These are phyloP conservation scores for Zalaria obscura DNA, from an alignment of 2,329 filamentous ascomycete genomes.

Conservation along the genomic window DNA sequence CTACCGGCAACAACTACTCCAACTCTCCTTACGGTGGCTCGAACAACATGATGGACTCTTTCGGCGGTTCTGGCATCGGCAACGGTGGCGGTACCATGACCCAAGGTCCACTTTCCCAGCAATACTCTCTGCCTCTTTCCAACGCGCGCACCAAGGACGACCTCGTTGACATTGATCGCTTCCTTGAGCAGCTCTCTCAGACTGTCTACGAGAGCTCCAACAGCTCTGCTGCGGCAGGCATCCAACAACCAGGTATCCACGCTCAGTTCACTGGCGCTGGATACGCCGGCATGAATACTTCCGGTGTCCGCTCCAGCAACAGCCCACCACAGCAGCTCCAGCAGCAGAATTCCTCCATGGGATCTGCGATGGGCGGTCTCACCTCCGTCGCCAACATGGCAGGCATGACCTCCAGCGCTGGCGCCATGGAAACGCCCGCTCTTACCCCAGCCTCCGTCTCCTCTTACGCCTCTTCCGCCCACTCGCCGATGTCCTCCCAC, in stretches of 20 bases:
- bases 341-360: conserved; percentile 20
- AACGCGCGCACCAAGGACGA: conserved; percentile 89
- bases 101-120: conserved; percentile 47
- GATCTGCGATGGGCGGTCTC: conserved; percentile 20
- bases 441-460: conserved; percentile 62
- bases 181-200: conserved; percentile 89
- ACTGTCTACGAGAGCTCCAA: conserved; percentile 83
- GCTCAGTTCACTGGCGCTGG: conserved; percentile 26
- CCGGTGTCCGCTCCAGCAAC: conserved; percentile 42
- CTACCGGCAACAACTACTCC: conserved; percentile 23
- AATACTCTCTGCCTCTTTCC: conserved; percentile 74
- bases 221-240: conserved; percentile 62
- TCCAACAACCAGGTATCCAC: conserved; percentile 60
- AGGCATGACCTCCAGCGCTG: conserved; percentile 25
- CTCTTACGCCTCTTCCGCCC: conserved; percentile 58
- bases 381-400: conserved; percentile 22
- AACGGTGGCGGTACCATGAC: conserved; percentile 31
- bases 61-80: conserved; percentile 8
- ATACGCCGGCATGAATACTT: conserved; percentile 24
- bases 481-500: conserved; percentile 62
- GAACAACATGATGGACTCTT: conserved; percentile 19
- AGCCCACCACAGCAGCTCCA: conserved; percentile 34
- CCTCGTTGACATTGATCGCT: conserved; percentile 82
- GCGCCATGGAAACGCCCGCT: conserved; percentile 51
- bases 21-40: conserved; percentile 10